Percentiles rank a stretch among this genome's conserved stretches.
Conservation (phyloP, 148 eudicot species). For the Cornus controversa region DNA sequence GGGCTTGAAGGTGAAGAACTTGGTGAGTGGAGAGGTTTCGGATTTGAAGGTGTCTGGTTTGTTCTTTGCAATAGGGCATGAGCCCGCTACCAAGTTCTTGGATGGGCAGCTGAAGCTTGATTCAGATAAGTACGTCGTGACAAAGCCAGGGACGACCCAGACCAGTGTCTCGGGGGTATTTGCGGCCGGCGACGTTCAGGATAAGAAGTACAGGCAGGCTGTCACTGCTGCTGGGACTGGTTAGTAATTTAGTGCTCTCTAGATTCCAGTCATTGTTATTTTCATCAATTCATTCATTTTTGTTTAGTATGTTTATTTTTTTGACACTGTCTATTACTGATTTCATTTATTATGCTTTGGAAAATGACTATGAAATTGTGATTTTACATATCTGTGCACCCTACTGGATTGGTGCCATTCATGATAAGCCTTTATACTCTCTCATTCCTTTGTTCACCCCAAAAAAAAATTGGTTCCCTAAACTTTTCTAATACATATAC, state of each 20-base stretch:
- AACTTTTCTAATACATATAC: no score
- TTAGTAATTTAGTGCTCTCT: slow-evolving; percentile 22
- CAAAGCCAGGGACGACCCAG: slow-evolving; percentile 62
- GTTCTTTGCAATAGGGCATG: slow-evolving; percentile 92
- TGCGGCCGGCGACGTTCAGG: slow-evolving; percentile 97
- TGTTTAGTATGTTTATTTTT: not conserved
- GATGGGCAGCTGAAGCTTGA: slow-evolving; percentile 75
- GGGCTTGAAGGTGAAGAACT: slow-evolving; percentile 76
- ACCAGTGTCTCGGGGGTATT: slow-evolving; percentile 82
- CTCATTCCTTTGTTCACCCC: no score
- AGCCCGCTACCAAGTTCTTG: slow-evolving; percentile 84
- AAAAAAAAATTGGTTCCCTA: no score
- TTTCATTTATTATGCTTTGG: not conserved
- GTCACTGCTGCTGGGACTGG: slow-evolving; percentile 93
- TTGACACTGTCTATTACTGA: not conserved
- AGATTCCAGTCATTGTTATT: not conserved
- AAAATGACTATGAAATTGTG: no score
- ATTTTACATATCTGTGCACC: not conserved
- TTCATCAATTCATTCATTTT: not conserved
- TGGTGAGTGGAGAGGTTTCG: slow-evolving; percentile 53
- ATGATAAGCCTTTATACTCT: no score
- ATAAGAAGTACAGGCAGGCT: slow-evolving; percentile 93
- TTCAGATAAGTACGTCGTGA: slow-evolving; percentile 71
- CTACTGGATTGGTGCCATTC: not conserved
- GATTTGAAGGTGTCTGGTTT: slow-evolving; percentile 68